phyloP scores from a whole-genome alignment of 345 rosid genomes.

The Camelina neglecta region DNA sequence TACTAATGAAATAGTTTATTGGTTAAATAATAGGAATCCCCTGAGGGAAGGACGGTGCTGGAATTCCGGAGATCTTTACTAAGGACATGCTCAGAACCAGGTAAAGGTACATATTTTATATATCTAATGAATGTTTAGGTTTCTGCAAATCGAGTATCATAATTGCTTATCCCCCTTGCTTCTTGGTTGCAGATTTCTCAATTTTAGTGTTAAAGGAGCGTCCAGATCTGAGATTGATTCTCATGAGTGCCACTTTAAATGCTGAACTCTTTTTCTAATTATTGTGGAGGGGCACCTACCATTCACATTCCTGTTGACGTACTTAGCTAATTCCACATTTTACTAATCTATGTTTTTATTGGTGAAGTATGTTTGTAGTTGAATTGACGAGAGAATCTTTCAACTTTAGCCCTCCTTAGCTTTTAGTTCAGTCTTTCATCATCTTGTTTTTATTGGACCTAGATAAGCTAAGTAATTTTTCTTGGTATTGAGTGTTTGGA shows the following conservation, averaged over 20 bases:
- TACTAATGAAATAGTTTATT: constrained; percentile 15
- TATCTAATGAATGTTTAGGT: constrained; percentile 13
- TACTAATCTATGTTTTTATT: too few relatives aligned
- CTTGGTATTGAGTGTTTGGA: too few relatives aligned
- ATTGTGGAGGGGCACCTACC: constrained; percentile 85
- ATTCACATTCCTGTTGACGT: constrained; percentile 80
- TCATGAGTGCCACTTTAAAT: constrained; percentile 98
- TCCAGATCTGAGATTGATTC: constrained; percentile 85
- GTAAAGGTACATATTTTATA: constrained; percentile 73
- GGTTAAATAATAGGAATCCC: constrained; percentile 67
- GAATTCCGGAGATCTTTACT: constrained; percentile 58
- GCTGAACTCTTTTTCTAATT: constrained; percentile 91
- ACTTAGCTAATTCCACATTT: too few relatives aligned
- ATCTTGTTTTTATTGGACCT: too few relatives aligned
- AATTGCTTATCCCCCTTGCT: neutral
- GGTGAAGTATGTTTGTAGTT: too few relatives aligned
- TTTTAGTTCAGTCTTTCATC: too few relatives aligned
- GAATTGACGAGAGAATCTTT: too few relatives aligned
- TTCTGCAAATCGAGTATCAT: constrained; percentile 15
- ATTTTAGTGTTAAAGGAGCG: constrained; percentile 95
- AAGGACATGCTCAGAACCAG: constrained; percentile 76
- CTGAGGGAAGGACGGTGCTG: constrained; percentile 82
- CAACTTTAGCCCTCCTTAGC: too few relatives aligned
- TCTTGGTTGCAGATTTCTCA: constrained; percentile 76
- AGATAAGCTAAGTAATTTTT: too few relatives aligned